Evolutionary conservation across 805 yeast species (phyloP), one percentile per base, ranked within the genome.

Genomic region (Wickerhamiella kazuoi): DNA sequence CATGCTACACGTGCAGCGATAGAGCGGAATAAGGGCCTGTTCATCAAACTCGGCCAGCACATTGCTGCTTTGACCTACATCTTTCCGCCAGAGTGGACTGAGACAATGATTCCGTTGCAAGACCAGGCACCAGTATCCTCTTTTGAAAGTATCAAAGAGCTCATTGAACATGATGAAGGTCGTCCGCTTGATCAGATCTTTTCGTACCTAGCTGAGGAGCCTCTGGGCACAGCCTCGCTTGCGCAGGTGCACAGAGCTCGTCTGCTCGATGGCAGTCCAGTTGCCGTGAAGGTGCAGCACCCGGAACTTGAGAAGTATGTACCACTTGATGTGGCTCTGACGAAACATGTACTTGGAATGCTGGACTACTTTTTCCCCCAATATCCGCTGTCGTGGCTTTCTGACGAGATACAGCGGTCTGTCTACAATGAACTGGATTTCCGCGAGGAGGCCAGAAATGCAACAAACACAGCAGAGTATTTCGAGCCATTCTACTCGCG

Each of bases 221-320:
- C 99, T 0, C 75, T 90, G 32, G 99, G 98, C 1, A 93, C 82
- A 4, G 98, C 98, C 0, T 82, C 95, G 1, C 64, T 90, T 46
- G 98, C 98, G 0, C 99, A 90, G 53, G 99, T 90, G 4, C 97
- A 90, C 59, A 61, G 65, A 19, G 99, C 93, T 0, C 67, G 57
- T 2, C 54, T 86, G 39, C 60, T 54, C 3, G 69, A 66, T 1
- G 81, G 79, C 2, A 68, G 75, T 43, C 71, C 67, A 50, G 97
- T 87, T 2, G 98, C 98, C 1, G 94, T 90, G 18, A 90, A 90
- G 53, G 70, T 87, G 32, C 98, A 90, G 57, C 97, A 86, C 56
- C 98, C 98, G 0, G 69, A 82, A 2, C 62, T 90, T 39, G 69
- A 73, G 35, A 80, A 79, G 49, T 90, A 80, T 60, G 93, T 90